These are phyloP conservation scores for Leccinum proximum DNA, from an alignment of 1,284 basidiomycete species.

Conservation along the genomic window DNA sequence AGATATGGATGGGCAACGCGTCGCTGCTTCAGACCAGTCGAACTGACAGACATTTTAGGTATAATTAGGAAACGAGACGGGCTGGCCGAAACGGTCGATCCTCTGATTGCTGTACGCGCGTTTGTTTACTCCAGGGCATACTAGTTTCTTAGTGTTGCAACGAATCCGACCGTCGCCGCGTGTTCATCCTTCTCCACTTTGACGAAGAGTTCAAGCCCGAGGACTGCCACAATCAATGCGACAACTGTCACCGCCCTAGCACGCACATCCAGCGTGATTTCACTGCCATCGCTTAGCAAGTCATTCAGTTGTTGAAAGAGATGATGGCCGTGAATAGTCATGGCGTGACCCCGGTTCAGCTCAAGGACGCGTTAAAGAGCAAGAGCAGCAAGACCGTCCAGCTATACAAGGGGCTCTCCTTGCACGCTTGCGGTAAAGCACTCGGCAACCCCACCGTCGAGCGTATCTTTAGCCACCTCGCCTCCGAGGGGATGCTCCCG, in stretches of 20 bases:
- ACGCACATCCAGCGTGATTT: constrained; percentile 46
- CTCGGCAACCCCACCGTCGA: constrained; percentile 52
- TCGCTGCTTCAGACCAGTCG: neutral
- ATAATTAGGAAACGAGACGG: constrained; percentile 85
- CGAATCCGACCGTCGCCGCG: constrained; percentile 83
- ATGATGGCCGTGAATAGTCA: constrained; percentile 31
- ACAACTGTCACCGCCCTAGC: constrained; percentile 63
- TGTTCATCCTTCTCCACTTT: constrained; percentile 77
- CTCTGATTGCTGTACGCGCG: constrained; percentile 51
- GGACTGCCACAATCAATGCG: constrained; percentile 64
- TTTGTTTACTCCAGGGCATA: constrained; percentile 38
- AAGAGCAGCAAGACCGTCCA: constrained; percentile 46
- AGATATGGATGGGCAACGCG: constrained; percentile 58
- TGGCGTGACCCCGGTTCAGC: constrained; percentile 28
- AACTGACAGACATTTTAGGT: constrained; percentile 34
- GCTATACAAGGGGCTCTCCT: constrained; percentile 42
- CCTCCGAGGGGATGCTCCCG: constrained; percentile 38
- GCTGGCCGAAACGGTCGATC: constrained; percentile 77
- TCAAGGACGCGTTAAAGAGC: constrained; percentile 62
- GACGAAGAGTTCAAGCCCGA: constrained; percentile 60
- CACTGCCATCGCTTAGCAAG: constrained; percentile 46
- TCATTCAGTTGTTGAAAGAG: constrained; percentile 50
- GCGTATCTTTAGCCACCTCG: constrained; percentile 54
- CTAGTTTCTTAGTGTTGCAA: constrained; percentile 74
- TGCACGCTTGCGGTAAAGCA: constrained; percentile 54